A percentile compares a stretch with the other conserved stretches of the same genome.
These are phyloP conservation scores for Rhizophlyctis rosea DNA, from an alignment of 192 early-diverging fungal genomes.

Conservation along the genomic window DNA sequence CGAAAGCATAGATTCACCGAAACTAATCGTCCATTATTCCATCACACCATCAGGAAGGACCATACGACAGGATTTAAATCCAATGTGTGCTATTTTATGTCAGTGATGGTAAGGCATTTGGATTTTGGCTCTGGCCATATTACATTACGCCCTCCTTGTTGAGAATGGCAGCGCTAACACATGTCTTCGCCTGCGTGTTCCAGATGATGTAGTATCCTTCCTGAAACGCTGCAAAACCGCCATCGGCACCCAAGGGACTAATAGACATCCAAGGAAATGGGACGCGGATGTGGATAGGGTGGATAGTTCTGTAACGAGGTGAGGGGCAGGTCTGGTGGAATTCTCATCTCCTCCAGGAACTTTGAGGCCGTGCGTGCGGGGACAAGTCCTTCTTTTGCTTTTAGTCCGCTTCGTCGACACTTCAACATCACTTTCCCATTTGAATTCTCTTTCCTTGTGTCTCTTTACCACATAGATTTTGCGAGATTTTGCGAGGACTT, in stretches of 20 bases:
- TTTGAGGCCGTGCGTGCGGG: too few relatives aligned
- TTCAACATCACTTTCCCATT: not conserved
- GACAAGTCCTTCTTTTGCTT: too few relatives aligned
- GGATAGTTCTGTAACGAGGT: constrained; percentile 53
- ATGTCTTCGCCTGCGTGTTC: not conserved
- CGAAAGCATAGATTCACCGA: too few relatives aligned
- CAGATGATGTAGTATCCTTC: constrained; percentile 81
- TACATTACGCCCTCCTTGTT: not conserved
- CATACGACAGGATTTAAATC: constrained; percentile 93
- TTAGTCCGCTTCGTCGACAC: not conserved
- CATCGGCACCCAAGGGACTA: constrained; percentile 69
- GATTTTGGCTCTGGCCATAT: not conserved
- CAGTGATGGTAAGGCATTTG: constrained; percentile 67
- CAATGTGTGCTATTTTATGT: constrained; percentile 96
- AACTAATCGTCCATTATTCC: too few relatives aligned
- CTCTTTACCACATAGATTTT: constrained; percentile 15
- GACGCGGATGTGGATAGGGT: constrained; percentile 73
- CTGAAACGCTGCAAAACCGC: constrained; percentile 73
- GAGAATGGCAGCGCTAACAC: constrained; percentile 1
- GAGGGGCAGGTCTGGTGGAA: not conserved
- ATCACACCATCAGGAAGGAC: constrained; percentile 39
- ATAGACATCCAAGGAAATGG: constrained; percentile 73
- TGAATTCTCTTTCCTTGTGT: not conserved
- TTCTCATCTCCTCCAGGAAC: too few relatives aligned
- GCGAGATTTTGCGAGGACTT: constrained; percentile 23